phyloP scores from a whole-genome alignment of 495 filamentous ascomycete species.

The Penicillium robsamsonii region DNA sequence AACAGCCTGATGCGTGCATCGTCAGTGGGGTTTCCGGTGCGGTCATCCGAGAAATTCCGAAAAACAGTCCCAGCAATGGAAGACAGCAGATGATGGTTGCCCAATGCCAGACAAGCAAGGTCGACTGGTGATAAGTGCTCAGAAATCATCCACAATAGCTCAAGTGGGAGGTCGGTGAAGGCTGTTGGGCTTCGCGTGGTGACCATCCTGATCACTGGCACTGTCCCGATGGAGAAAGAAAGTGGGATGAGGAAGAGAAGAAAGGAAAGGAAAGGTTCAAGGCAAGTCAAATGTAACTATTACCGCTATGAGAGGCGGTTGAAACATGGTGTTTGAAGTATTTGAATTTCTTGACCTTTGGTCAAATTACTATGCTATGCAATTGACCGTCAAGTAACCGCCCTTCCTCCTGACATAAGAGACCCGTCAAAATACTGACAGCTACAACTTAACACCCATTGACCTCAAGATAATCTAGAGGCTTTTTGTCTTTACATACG shows the following conservation, averaged over 20 bases:
- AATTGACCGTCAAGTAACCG: too few species aligned
- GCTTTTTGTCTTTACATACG: not conserved
- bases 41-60: not conserved
- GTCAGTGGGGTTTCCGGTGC: not conserved
- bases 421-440: too few species aligned
- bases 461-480: not conserved
- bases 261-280: too few species aligned
- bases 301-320: too few species aligned
- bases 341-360: too few species aligned
- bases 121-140: not conserved
- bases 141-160: slow-evolving; percentile 5
- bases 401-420: too few species aligned
- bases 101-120: slow-evolving; percentile 2
- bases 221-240: too few species aligned
- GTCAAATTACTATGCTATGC: too few species aligned
- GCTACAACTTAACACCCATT: not conserved
- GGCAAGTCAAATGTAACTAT: too few species aligned
- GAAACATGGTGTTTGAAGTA: too few species aligned
- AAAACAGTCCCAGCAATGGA: not conserved
- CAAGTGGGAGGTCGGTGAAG: slow-evolving; percentile 1
- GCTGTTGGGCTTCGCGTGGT: not conserved
- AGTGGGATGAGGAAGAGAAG: too few species aligned
- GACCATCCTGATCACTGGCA: not conserved
- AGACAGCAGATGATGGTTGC: slow-evolving; percentile 1
- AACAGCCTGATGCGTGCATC: slow-evolving; percentile 2